phyloP scores from a whole-genome alignment of 2,329 filamentous ascomycete genomes.

The Teratosphaeria viscida region DNA sequence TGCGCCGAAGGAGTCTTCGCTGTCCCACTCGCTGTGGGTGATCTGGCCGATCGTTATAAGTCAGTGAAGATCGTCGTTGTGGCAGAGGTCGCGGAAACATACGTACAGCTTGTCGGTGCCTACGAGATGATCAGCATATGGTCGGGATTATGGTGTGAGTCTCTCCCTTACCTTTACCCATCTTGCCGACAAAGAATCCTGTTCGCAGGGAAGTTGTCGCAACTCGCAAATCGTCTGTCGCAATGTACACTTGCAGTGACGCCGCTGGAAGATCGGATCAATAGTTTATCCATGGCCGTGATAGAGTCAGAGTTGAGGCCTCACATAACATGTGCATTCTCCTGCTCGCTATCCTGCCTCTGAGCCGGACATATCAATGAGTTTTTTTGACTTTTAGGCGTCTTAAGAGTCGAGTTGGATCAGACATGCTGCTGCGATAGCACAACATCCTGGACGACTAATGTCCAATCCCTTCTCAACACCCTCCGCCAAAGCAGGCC shows the following conservation, averaged over 20 bases:
- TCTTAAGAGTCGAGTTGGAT: neutral
- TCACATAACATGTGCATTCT: neutral
- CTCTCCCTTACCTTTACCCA: constrained; percentile 14
- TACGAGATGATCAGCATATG: constrained; percentile 10
- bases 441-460: constrained; percentile 5
- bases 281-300: neutral
- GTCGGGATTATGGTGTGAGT: neutral
- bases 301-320: neutral
- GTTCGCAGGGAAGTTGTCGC: neutral
- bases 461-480: constrained; percentile 61
- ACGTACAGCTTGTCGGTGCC: constrained; percentile 32
- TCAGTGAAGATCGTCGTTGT: neutral
- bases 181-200: constrained; percentile 1
- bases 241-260: neutral
- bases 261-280: neutral
- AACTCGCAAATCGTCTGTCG: neutral
- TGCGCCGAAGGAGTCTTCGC: constrained; percentile 76
- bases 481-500: constrained; percentile 63
- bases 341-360: neutral
- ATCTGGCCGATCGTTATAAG: constrained; percentile 43
- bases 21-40: constrained; percentile 96
- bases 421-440: constrained; percentile 14
- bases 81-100: constrained; percentile 13
- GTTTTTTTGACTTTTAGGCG: neutral
- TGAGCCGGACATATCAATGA: neutral